These are phyloP conservation scores for Triglochin maritima DNA, from an alignment of 106 monocot species.

Conservation along the genomic window DNA sequence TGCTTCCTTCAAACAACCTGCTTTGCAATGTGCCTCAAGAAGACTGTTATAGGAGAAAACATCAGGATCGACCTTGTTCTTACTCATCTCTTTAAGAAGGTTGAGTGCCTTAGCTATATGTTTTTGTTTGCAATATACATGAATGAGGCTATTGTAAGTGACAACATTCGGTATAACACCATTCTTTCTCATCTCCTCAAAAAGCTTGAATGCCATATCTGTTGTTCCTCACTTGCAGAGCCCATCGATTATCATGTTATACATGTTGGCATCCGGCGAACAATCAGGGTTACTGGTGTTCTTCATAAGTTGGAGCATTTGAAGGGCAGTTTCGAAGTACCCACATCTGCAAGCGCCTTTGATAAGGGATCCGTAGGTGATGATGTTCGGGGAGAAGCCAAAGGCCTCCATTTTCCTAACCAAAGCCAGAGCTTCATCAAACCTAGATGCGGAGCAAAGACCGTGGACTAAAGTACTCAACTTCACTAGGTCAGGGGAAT, in stretches of 20 bases:
- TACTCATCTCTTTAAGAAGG: slow-evolving; percentile 23
- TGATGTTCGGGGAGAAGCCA: slow-evolving; percentile 1
- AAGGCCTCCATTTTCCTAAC: neutral
- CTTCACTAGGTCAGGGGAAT: neutral
- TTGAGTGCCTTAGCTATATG: slow-evolving; percentile 7
- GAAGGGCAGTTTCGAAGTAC: neutral
- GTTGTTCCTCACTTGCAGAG: too few species aligned
- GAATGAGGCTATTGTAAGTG: slow-evolving; percentile 17
- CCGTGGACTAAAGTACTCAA: slow-evolving; percentile 2
- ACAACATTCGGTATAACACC: slow-evolving; percentile 5
- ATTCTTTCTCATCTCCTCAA: slow-evolving; percentile 4
- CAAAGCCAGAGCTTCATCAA: slow-evolving; percentile 3
- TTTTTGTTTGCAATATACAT: slow-evolving; percentile 20
- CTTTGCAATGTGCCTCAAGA: slow-evolving; percentile 8
- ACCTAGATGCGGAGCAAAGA: neutral
- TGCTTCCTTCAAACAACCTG: slow-evolving; percentile 8
- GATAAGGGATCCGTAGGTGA: slow-evolving; percentile 1
- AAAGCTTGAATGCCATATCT: neutral
- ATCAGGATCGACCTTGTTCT: slow-evolving; percentile 10
- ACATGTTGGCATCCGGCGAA: too few species aligned
- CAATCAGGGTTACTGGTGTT: too few species aligned
- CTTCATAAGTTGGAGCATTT: neutral
- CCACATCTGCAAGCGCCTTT: slow-evolving; percentile 11
- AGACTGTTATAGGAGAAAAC: slow-evolving; percentile 21
- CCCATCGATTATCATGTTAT: too few species aligned